Base-by-base conservation (phyloP, 2,329 filamentous ascomycete species). In the Fusarium paranaense region DNA sequence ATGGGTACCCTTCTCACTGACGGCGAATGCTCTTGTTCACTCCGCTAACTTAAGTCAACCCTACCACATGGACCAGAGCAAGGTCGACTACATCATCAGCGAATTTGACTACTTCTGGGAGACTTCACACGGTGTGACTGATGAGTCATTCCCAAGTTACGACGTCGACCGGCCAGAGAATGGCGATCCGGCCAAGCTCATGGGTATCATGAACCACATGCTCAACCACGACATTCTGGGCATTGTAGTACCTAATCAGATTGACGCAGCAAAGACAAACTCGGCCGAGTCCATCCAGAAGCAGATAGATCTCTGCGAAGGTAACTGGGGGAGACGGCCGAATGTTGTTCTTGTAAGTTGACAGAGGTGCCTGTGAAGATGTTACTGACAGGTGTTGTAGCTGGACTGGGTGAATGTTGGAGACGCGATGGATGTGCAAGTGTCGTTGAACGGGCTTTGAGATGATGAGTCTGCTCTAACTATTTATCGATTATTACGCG, bases 81-180 rank as follows among this genome's bases (percentile, higher is more conserved):
- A 84, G 59, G 87, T 90, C n/a, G 85, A 89, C 30, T 93, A 91
- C 78, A 89, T 94, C 63, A 85, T 93, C 64, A 85, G 89, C 78
- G 87, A 93, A 79, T 93, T 91, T 78, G 82, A 84, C 27, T 90
- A 90, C 81, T 88, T 92, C 74, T 95, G 93, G 85, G 94, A 96
- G 80, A 96, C 93, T 52, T 86, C 89, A 1, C 95, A 88, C 82
- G 90, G 93, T 72, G 90, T 91, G 70, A 89, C 87, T 1, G 83
- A 88, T 59, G 82, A 87, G 1, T 85, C 84, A 18, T 91, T 93
- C 78, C 90, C 90, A 78, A 88, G 87, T 47, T 96, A 94, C 83
- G 84, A 84, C 13, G 86, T 94, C 4, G 87, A 93, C 78, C 88
- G 93, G 9, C 94, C 94, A 0, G 60, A 79, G 0, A 81, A 80